phyloP scores from a whole-genome alignment of 2,329 filamentous ascomycete species.

The Madurella fahalii region DNA sequence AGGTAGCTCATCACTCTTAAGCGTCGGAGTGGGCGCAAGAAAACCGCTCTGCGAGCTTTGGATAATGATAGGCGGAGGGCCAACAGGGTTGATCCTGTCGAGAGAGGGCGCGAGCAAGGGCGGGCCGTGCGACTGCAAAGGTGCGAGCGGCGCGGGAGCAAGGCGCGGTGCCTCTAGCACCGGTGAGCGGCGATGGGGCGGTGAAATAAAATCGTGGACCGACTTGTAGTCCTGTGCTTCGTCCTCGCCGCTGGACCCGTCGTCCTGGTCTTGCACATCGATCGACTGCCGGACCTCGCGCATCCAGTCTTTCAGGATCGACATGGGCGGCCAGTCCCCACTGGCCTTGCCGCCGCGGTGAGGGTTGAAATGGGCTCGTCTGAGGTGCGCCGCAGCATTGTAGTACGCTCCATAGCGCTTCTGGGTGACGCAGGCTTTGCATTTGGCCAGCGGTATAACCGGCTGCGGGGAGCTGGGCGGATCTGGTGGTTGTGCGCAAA shows the following conservation, averaged over 20 bases:
- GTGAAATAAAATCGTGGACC: slow-evolving; percentile 25
- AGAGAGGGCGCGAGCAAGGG: slow-evolving; percentile 24
- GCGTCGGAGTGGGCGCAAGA: slow-evolving; percentile 15
- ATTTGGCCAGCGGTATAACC: slow-evolving; percentile 49
- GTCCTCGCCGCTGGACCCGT: slow-evolving; percentile 51
- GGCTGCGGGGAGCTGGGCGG: slow-evolving; percentile 41
- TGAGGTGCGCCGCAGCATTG: slow-evolving; percentile 55
- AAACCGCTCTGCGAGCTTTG: slow-evolving; percentile 20
- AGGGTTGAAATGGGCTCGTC: slow-evolving; percentile 55
- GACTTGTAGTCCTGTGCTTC: slow-evolving; percentile 37
- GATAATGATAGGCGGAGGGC: slow-evolving; percentile 21
- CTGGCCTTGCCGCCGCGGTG: slow-evolving; percentile 53
- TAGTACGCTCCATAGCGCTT: slow-evolving; percentile 58
- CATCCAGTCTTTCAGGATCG: slow-evolving; percentile 57
- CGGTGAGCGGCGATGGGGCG: slow-evolving; percentile 27
- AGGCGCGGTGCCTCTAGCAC: slow-evolving; percentile 27
- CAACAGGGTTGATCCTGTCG: slow-evolving; percentile 17
- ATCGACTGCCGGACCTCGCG: slow-evolving; percentile 51
- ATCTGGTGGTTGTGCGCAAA: slow-evolving; percentile 49
- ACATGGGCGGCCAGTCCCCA: slow-evolving; percentile 57
- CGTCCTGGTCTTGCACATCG: slow-evolving; percentile 43
- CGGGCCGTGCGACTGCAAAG: slow-evolving; percentile 19
- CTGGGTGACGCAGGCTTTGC: slow-evolving; percentile 53
- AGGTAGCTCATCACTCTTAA: slow-evolving; percentile 21
- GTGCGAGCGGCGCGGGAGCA: slow-evolving; percentile 28